phyloP scores from a whole-genome alignment of 2,329 filamentous ascomycete species.

The Sclerotinia subarctica region DNA sequence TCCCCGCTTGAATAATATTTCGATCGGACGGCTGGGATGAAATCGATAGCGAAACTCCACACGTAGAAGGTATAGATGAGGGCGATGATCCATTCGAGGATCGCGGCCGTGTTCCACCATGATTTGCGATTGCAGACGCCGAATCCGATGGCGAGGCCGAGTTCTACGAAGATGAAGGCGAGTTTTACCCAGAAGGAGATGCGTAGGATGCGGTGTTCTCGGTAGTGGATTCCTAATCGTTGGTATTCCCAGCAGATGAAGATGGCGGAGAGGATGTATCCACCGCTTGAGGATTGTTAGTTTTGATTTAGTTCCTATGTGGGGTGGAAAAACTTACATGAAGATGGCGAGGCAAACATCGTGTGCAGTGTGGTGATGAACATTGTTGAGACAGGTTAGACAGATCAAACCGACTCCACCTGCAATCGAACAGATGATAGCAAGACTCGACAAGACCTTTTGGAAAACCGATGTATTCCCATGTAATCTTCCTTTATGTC shows the following conservation, averaged over 20 bases:
- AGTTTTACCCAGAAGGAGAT: constrained; percentile 87
- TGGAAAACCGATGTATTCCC: constrained; percentile 64
- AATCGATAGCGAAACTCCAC: constrained; percentile 81
- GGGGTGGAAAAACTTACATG: constrained; percentile 25
- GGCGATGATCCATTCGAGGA: constrained; percentile 76
- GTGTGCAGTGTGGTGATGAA: constrained; percentile 62
- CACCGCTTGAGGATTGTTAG: constrained; percentile 43
- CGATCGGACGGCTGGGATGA: constrained; percentile 62
- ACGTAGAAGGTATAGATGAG: constrained; percentile 88
- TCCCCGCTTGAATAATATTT: constrained; percentile 25
- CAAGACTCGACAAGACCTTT: constrained; percentile 57
- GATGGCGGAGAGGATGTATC: constrained; percentile 80
- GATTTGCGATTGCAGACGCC: constrained; percentile 51
- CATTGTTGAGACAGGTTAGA: constrained; percentile 78
- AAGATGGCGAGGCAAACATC: constrained; percentile 75
- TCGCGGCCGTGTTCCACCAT: constrained; percentile 63
- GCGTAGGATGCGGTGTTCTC: constrained; percentile 68
- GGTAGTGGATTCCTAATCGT: constrained; percentile 75
- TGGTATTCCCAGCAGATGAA: constrained; percentile 91
- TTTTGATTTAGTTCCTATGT: background rate
- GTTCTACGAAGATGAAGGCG: constrained; percentile 75
- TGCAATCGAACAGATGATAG: constrained; percentile 64
- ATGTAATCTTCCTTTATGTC: constrained; percentile 73
- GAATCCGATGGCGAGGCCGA: constrained; percentile 72
- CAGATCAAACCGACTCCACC: constrained; percentile 78